phyloP scores from a whole-genome alignment of 345 rosid species.

The Populus euphratica region DNA sequence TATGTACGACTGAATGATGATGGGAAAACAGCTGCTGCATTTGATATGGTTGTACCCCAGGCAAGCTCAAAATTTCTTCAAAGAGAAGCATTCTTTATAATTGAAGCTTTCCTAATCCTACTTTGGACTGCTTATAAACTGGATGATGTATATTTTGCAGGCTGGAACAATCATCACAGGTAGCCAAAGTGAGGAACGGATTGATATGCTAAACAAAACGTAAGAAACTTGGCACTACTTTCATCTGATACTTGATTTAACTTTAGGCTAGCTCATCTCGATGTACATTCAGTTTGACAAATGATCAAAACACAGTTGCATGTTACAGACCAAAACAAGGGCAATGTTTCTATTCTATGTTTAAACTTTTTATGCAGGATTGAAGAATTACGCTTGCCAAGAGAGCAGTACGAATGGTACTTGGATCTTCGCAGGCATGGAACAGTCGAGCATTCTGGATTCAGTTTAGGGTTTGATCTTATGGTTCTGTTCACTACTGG shows the following conservation, averaged over 20 bases:
- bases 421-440: constrained; percentile 78
- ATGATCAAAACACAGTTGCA: not conserved
- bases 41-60: constrained; percentile 82
- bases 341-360: not conserved
- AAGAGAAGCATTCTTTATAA: not conserved
- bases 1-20: constrained; percentile 64
- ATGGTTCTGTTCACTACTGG: constrained; percentile 72
- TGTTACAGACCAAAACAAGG: not conserved
- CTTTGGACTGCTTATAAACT: constrained; percentile 1
- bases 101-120: not conserved
- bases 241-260: too few relatives aligned
- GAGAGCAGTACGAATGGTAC: constrained; percentile 75
- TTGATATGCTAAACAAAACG: constrained; percentile 48
- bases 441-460: constrained; percentile 70
- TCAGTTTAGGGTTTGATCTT: constrained; percentile 61
- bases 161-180: constrained; percentile 66
- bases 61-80: constrained; percentile 28
- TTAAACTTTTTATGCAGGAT: constrained; percentile 41
- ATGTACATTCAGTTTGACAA: too few relatives aligned
- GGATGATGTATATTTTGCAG: constrained; percentile 36
- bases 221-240: constrained; percentile 9
- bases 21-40: constrained; percentile 78
- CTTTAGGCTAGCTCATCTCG: too few relatives aligned
- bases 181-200: constrained; percentile 80
- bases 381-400: constrained; percentile 39